Evolutionary conservation across 2,329 filamentous ascomycete genomes (phyloP), one percentile per base, ranked within the genome.

Genomic region (Diaporthe nobilis): DNA sequence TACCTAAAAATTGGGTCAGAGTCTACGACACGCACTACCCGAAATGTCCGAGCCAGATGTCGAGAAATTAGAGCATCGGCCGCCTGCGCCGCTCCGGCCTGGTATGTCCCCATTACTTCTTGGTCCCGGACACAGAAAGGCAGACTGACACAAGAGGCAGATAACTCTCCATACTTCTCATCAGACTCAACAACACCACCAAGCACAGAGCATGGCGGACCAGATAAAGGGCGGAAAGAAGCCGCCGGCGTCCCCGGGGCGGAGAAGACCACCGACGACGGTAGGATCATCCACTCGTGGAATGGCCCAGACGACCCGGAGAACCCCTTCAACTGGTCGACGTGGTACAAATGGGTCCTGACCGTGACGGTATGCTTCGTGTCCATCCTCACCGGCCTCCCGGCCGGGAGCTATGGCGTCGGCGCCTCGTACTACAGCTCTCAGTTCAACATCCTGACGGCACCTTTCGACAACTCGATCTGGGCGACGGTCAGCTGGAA

Each of bases 241-340:
- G 74, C 44, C 3, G 53, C 34, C 17, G 44, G 17, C 22, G 61
- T 73, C 10, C 70, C 70, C 42, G 74, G 74, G 37, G 70, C 60
- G 3, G 74, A 73, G 25, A 75, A 73, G 53, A 47, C 60, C 34
- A 70, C 61, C 3, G 70, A 80, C 5, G 83, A 84, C 53, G 83
- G 85, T 25, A 75, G 81, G n/a, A 87, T 88, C 61, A 77, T 86
- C 2, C 84, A 89, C 34, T 86, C 83, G 81, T 89, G 87, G 88
- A 83, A 87, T 34, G 83, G 86, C 4, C 83, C 85, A 0, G 80
- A 86, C 76, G 88, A 90, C 73, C 85, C 85, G 0, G 80, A 85
- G n/a, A 89, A 89, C 42, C 88, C 88, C 0, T 86, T 85, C 79
- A 90, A 90, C 80, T 90, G 88, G 87, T 83, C 88, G 0, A 80